Base-by-base conservation (phyloP, 2,329 filamentous ascomycete genomes). In the Madurella mycetomatis region DNA sequence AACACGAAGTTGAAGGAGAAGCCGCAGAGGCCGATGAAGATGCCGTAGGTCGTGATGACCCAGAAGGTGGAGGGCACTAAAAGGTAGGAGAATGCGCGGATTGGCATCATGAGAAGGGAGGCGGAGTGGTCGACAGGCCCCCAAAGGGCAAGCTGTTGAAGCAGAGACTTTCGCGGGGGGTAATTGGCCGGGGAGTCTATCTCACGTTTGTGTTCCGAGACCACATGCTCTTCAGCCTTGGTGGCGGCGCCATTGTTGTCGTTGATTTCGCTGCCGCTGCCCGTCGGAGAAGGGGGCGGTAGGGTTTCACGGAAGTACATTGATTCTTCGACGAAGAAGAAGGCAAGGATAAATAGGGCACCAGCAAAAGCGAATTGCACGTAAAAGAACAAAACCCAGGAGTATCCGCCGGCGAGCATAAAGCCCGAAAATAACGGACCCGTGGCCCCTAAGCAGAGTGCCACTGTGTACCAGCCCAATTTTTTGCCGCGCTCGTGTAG, bases 341-440 rank as follows among this genome's bases (percentile, higher is more conserved):
- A 69, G 39, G 65, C 62, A 3, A 66, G 45, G n/a, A 68, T 52
- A 5, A 69, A 46, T 9, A 70, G 59, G 4, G 64, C 66, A 0
- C 42, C 57, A 18, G 55, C 65, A 45, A 84, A 83, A 2, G 79
- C 81, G 46, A 81, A 73, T 57, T 78, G 75, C 51, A 84, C 80
- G 63, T 83, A 83, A 70, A 84, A 84, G 69, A 80, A 84, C 0
- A 84, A 73, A 15, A 77, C 72, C 80, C 81, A 84, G 7, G 79
- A 81, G 61, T 80, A 77, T 9, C 78, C 77, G 1, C 73, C 80
- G 0, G 76, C 73, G 7, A 84, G 75, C 80, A 84, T 84, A 65
- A 83, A 84, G 12, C 81, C 80, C 1, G 81, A 79, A 47, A 80
- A 82, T 1, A 84, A 69, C 0, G 81, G 79, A 1, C 80, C 79